Evolutionary conservation across 2,329 filamentous ascomycete species (phyloP), one percentile per base, ranked within the genome.

Genomic region (Epichloe amarillans): DNA sequence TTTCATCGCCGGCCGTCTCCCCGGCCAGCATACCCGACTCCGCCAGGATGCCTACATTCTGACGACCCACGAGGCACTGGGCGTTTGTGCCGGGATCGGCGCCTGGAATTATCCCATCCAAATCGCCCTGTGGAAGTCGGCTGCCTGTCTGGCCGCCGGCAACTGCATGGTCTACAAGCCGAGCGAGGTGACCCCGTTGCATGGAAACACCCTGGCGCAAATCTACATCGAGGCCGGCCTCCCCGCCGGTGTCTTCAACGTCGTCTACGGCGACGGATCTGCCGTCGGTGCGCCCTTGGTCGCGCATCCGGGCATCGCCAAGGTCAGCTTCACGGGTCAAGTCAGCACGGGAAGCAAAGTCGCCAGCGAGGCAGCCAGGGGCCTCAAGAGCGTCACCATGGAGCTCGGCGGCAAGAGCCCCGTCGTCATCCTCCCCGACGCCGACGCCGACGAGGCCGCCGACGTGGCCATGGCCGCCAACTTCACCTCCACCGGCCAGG

Each of bases 101-200:
- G 88, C 88, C 14, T 94, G 88, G 88, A 94, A 94, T 68, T 94
- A 94, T 63, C 88, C 88, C 12, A 86, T 94, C 56, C 88, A 94
- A 66, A 94, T 94, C 57, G 88, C 88, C 8, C 73, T 94, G 1
- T 94, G 88, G 88, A 94, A 94, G 67, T 89, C 86, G 1, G 87
- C 85, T 0, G 86, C 88, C 0, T 93, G 88, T 59, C 75, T 94
- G 14, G 87, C 88, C 3, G 88, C 88, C 1, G 88, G 88, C 19
- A 94, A 94, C 68, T 87, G 84, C 62, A 90, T 94, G 84, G 79
- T 94, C 43, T 94, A 94, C 71, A 94, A 94, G 69, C 86, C 88
- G 7, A 90, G 85, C 57, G 88, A 94, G 71, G 85, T 86, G 65
- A 94, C 88, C 0, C 86, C 87, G 5, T 73, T 94, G n/a, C 88